Percentiles rank a stretch among this genome's conserved stretches.
phyloP scores from a whole-genome alignment of 1,139 yeast genomes.

The Pichia cactophila region DNA sequence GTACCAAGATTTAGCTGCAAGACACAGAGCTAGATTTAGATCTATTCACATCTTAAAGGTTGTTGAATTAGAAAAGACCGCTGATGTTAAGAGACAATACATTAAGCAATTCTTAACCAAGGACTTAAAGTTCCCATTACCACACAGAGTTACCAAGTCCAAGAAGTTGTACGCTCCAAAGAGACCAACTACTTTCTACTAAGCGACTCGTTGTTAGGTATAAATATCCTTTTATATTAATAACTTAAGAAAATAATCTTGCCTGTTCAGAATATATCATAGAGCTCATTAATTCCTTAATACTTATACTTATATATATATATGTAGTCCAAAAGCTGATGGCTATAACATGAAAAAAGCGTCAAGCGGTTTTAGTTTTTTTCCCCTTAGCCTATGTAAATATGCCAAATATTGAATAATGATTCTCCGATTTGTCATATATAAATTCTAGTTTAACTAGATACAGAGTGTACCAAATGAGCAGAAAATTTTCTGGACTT shows the following conservation, averaged over 20 bases:
- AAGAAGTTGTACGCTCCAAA: constrained; percentile 81
- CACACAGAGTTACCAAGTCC: constrained; percentile 97
- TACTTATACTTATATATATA: neutral
- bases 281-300: too few species aligned
- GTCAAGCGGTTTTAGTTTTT: neutral
- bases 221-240: constrained; percentile 14
- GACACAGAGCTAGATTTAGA: constrained; percentile 99
- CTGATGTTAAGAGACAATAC: constrained; percentile 99
- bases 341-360: neutral
- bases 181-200: constrained; percentile 97
- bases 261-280: constrained; percentile 5
- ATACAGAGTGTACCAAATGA: constrained; percentile 4
- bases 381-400: too few species aligned
- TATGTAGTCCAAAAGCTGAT: neutral
- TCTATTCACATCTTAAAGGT: constrained; percentile 97
- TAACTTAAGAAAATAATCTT: constrained; percentile 15
- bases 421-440: neutral
- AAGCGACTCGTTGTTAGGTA: constrained; percentile 28
- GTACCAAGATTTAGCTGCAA: constrained; percentile 99
- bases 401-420: too few species aligned
- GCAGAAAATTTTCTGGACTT: constrained; percentile 26
- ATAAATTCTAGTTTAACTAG: neutral
- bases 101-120: constrained; percentile 93
- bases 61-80: constrained; percentile 96
- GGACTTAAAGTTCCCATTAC: constrained; percentile 99